Conservation (phyloP, 169 alveolate species). For the Plasmodium adleri region DNA sequence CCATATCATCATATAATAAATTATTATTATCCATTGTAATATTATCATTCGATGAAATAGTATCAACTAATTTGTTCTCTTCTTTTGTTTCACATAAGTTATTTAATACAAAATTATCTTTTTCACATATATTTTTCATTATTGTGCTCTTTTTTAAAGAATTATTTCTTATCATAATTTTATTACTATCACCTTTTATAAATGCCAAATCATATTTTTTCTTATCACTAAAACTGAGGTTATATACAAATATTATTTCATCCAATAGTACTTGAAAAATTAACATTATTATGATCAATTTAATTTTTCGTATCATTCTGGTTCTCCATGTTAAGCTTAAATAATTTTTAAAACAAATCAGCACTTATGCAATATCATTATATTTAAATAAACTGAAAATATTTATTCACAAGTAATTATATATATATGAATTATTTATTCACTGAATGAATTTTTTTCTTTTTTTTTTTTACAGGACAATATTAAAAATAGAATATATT, state of each 20-base stretch:
- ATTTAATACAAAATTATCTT: constrained; percentile 1
- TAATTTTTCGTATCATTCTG: constrained; percentile 27
- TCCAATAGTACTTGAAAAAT: constrained; percentile 9
- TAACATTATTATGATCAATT: constrained; percentile 13
- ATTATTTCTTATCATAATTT: background rate
- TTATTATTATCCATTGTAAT: background rate
- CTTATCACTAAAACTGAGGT: constrained; percentile 1
- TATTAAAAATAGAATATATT: too few relatives aligned
- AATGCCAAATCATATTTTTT: background rate
- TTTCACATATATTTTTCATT: background rate
- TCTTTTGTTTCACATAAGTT: constrained; percentile 3
- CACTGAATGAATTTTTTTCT: background rate
- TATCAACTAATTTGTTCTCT: background rate
- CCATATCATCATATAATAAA: constrained; percentile 23
- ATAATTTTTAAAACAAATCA: background rate
- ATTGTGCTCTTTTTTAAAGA: background rate
- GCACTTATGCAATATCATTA: background rate
- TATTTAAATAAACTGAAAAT: background rate
- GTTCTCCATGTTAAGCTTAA: constrained; percentile 23
- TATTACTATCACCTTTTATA: constrained; percentile 6
- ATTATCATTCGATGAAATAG: background rate
- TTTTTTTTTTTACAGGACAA: too few relatives aligned
- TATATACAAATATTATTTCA: constrained; percentile 1
- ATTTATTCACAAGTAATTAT: background rate
- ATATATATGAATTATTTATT: background rate